Evolutionary conservation across 164 flowering plant species (phyloP), one percentile per base, ranked within the genome.

Genomic region (Vitis rupestris): DNA sequence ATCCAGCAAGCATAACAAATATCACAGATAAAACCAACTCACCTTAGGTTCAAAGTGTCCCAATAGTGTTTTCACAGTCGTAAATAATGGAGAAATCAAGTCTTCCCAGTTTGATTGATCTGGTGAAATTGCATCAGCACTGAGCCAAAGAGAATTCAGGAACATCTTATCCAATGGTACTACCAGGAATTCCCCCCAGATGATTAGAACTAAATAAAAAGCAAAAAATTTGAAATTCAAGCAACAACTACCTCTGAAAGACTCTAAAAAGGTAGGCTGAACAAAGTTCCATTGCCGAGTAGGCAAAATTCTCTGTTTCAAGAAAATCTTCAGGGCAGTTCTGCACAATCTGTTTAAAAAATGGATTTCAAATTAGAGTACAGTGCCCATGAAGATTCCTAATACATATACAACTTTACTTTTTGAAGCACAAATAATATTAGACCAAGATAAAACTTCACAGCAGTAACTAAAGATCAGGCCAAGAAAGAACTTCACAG

Each of bases 281-380:
- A 74, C 92, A 90, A 49, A 95, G 83, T 81, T 95, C 99, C 58
- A 76, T 69, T 50, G 82, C 82, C 66, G 79, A 54, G 72, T 66
- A 72, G 57, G 82, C 68, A 80, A 93, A 87, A 66, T 68, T 78
- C 57, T 95, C 91, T 10, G 65, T 52, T 70, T 85, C 85, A 72
- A 90, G 79, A 77, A 82, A 90, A 55, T 79, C 82, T 54, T 74
- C 77, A 11, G 97, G 97, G 73, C 97, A 89, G 65, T 72, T 82
- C 80, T 83, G 85, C 74, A 88, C 85, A 78, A 95, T 84, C 99
- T 95, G 92, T 70, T 50, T 13, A 77, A 57, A 72, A 52, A 71
- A 56, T 62, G 19, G 7, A 37, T 37, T 37, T 30, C 29, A 57
- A 75, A 64, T n/a, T 55, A 70, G 9, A 52, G 2, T 5, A 37